phyloP scores from a whole-genome alignment of 1,139 yeast genomes.

The Kodamaea arcana region DNA sequence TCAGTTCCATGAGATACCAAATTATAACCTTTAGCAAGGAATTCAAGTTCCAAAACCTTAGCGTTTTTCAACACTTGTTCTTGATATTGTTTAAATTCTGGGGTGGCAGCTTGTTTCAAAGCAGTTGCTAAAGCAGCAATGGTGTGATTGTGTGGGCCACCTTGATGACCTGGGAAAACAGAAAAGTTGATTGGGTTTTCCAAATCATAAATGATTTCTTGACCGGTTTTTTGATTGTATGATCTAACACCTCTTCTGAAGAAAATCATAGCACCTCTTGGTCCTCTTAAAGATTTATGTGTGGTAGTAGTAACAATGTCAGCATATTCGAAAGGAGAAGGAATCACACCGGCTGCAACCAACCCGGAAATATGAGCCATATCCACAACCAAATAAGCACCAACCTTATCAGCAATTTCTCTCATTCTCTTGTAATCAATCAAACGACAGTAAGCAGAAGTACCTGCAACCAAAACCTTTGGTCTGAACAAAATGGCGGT shows the following conservation, averaged over 20 bases:
- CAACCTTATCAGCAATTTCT: slow-evolving; percentile 92
- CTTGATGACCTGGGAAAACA: slow-evolving; percentile 99
- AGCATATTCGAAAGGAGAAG: slow-evolving; percentile 93
- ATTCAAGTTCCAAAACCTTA: slow-evolving; percentile 72
- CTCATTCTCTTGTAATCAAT: slow-evolving; percentile 96
- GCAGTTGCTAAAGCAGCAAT: slow-evolving; percentile 97
- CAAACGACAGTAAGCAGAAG: slow-evolving; percentile 93
- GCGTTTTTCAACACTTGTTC: slow-evolving; percentile 86
- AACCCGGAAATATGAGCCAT: slow-evolving; percentile 99
- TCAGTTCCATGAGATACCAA: slow-evolving; percentile 94
- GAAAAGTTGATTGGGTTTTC: slow-evolving; percentile 96
- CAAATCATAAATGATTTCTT: slow-evolving; percentile 81
- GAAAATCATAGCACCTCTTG: slow-evolving; percentile 98
- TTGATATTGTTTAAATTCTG: slow-evolving; percentile 91
- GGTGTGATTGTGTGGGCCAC: slow-evolving; percentile 99
- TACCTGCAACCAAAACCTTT: slow-evolving; percentile 93
- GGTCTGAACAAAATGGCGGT: slow-evolving; percentile 91
- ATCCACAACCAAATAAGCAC: slow-evolving; percentile 93
- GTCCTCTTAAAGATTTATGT: slow-evolving; percentile 97
- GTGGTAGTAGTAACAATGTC: slow-evolving; percentile 98
- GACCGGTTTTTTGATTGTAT: slow-evolving; percentile 86
- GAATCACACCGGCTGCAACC: slow-evolving; percentile 93
- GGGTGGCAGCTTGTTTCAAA: slow-evolving; percentile 86
- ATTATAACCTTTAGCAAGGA: slow-evolving; percentile 67
- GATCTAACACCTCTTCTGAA: slow-evolving; percentile 95